A percentile compares a stretch with the other conserved stretches of the same genome.
Evolutionary conservation across 2,329 filamentous ascomycete species (phyloP).

Genomic region (Blastomyces emzantsi): DNA sequence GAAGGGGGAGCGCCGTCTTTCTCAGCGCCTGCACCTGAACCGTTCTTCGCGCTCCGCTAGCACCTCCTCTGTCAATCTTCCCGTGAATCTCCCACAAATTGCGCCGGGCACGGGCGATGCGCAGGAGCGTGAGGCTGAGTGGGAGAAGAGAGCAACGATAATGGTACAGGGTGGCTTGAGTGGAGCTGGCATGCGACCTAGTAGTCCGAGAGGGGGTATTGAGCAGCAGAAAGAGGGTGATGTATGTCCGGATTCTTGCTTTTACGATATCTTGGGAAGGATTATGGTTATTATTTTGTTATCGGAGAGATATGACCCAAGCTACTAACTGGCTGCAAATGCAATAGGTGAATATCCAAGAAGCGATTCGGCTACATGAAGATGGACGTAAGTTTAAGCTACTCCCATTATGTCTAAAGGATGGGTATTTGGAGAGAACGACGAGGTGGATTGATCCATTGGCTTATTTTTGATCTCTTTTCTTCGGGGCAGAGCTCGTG

Average conservation of each 20-base stretch:
- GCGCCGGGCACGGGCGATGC: constrained; percentile 40
- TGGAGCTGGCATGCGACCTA: constrained; percentile 20
- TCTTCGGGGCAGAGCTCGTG: constrained; percentile 49
- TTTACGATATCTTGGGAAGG: not conserved
- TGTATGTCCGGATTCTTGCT: constrained; percentile 20
- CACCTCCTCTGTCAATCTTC: constrained; percentile 63
- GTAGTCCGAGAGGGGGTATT: constrained; percentile 21
- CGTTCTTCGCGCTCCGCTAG: constrained; percentile 42
- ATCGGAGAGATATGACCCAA: not conserved
- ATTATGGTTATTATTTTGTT: not conserved
- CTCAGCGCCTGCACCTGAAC: constrained; percentile 59
- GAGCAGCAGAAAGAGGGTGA: constrained; percentile 28
- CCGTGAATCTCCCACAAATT: constrained; percentile 70
- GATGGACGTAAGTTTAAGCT: constrained; percentile 46
- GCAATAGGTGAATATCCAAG: constrained; percentile 60
- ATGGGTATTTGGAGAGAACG: not conserved
- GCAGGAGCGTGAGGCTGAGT: constrained; percentile 59
- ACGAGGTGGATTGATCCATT: constrained; percentile 8
- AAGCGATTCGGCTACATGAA: constrained; percentile 93
- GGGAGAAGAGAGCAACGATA: constrained; percentile 91
- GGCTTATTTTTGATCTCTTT: constrained; percentile 6
- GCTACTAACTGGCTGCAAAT: not conserved
- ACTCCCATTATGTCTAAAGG: not conserved
- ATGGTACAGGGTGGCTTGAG: constrained; percentile 55
- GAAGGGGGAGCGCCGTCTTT: constrained; percentile 40